Conservation (phyloP, 2,329 filamentous ascomycete genomes). For the Aspergillus pseudoviridinutans region DNA sequence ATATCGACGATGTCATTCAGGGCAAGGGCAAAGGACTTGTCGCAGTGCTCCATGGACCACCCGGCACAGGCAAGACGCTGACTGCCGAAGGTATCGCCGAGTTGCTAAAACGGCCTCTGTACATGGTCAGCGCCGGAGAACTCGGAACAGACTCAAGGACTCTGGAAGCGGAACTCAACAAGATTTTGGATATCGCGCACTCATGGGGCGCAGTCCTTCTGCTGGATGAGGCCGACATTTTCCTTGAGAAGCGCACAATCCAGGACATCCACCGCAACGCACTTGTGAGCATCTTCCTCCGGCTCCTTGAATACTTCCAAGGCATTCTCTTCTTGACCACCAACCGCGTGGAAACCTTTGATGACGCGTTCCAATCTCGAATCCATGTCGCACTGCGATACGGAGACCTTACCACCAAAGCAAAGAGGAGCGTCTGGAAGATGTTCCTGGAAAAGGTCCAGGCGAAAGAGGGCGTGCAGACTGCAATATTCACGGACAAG, state of each 20-base stretch:
- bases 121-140: conserved; percentile 78
- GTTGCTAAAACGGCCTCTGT: conserved; percentile 73
- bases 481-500: conserved; percentile 48
- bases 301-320: conserved; percentile 85
- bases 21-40: conserved; percentile 87
- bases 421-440: conserved; percentile 76
- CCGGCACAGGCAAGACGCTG: conserved; percentile 83
- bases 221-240: conserved; percentile 81
- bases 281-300: conserved; percentile 80
- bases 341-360: conserved; percentile 80
- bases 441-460: conserved; percentile 75
- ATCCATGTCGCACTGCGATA: conserved; percentile 85
- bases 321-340: conserved; percentile 88
- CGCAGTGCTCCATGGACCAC: conserved; percentile 75
- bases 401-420: conserved; percentile 66
- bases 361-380: conserved; percentile 83
- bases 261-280: conserved; percentile 82
- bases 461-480: conserved; percentile 57
- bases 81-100: conserved; percentile 85
- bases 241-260: conserved; percentile 76
- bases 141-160: conserved; percentile 71
- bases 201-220: conserved; percentile 81
- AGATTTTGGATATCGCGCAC: conserved; percentile 80
- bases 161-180: conserved; percentile 73
- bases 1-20: conserved; percentile 76